Base-by-base conservation (phyloP, 208 protist genomes). In the Herpetomonas tarakana region DNA sequence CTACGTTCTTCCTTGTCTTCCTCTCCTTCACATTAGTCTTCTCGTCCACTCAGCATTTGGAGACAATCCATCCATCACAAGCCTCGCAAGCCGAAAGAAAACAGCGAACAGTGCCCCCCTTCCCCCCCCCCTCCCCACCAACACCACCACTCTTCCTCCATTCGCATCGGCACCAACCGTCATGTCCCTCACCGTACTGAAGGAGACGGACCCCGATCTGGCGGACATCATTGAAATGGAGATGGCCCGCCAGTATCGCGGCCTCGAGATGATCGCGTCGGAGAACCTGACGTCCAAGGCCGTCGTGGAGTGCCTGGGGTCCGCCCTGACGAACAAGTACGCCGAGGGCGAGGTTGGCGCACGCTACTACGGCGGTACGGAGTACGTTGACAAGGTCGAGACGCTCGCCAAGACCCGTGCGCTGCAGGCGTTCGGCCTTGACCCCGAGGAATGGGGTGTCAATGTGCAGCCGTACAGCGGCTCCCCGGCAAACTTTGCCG, bases 391-490 rank as follows among this genome's bases (percentile, higher is more conserved):
- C 81, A 28, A 96, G 75, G 81, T 99, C 21, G 99, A 99, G 77
- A 64, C 73, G 24, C 66, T 99, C 12, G 94, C 89, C 61, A 87
- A 91, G 49, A 57, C 88, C 31, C 92, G 98, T 52, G 94, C 97
- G 26, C 79, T 99, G 0, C 49, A 85, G 21, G 96, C 96, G 41
- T 99, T 99, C 74, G 41, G 75, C 25, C 68, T 99, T 0, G 81
- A 98, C 57, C 68, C 81, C 1, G 73, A 77, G 26, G 69, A 97
- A 72, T 99, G 99, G 99, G 98, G 96, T 38, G 97, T 99, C 16
- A 99, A 99, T 69, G 98, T 99, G 41, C 98, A 99, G 90, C 97
- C 98, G 30, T 99, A 99, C 74, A 98, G 94, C 49, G 98, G 98
- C 21, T 98, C 91, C 3, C 87, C 97, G 6, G 98, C 98, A 30